Evolutionary conservation across 441 rosid genomes (phyloP), one percentile per base, ranked within the genome.

Genomic region (Macaranga tanarius): DNA sequence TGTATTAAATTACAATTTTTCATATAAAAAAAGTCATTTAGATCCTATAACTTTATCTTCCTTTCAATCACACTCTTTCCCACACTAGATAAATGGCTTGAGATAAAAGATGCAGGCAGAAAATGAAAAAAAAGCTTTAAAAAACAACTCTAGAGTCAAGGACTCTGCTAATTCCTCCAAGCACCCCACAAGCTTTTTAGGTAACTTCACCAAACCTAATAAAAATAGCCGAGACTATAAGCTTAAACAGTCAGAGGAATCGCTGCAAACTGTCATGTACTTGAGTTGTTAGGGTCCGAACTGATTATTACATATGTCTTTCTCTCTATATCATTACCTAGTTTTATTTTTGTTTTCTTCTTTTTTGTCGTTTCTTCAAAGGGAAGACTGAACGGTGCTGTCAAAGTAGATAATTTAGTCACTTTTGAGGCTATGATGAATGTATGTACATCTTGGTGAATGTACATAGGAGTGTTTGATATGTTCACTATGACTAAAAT

Each of bases 211-310:
- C 34, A 55, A 31, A 13, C 10, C 73, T 65, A 69, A 60, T 62
- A 47, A 59, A 58, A 75, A 25, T 5, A 38, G 58, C 7, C 44
- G 75, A 28, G 65, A 69, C 13, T 16, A 54, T 31, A 82, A 70
- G 79, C 69, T 34, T 60, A 73, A 77, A 62, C 74, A 79, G 65
- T 77, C 82, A 31, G 86, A 85, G 69, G 86, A 82, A n/a, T 79
- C 86, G 3, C 82, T 85, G 22, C 26, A 86, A 65, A 85, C 80
- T 19, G 84, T 85, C 15, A 82, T 85, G 84, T 85, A 70, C 69
- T 79, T 80, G 71, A 77, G 84, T 78, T 82, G 80, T 65, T 82
- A 86, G 84, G 86, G 86, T 45, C 80, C 80, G 15, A 77, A 72
- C 45, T 73, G 72, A 79, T 66, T 62, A 77, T 31, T 75, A 38